Evolutionary conservation across 2,329 filamentous ascomycete species (phyloP), one percentile per base, ranked within the genome.

Genomic region (Fusarium foetens): DNA sequence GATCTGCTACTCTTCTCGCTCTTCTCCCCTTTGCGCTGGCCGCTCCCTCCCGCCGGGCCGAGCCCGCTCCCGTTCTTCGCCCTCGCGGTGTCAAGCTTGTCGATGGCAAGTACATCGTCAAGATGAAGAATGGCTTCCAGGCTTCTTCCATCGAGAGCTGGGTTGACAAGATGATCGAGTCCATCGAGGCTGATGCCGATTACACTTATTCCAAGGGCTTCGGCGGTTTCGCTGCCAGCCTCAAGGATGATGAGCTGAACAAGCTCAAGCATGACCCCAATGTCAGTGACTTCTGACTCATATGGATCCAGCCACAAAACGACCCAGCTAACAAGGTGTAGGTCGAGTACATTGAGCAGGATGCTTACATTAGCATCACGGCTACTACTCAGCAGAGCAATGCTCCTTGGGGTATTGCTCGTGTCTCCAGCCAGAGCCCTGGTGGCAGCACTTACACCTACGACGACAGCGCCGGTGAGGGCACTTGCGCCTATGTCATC

Each of bases 401-500:
- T 45, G 81, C 84, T 23, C 80, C 83, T 5, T 84, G 82, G 82
- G 81, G 81, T 16, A 72, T 83, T 19, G 78, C 81, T 2, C 77
- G 82, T 1, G 75, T 85, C 51, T 85, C 83, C 13, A 81, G 79
- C 75, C 71, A 74, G 11, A 58, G 41, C 13, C 75, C 78, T 7
- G 77, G 77, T 12, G 68, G 74, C 25, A 79, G 72, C 21, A 77
- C 74, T 21, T 85, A 84, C 72, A 75, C 76, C 54, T 85, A 82
- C 62, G 82, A 85, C 43, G 74, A 77, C 10, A 80, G 73, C n/a
- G 82, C 82, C 1, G 84, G 83, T 12, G 75, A 77, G 49, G 83
- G 81, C 12, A 82, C 82, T 13, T 86, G 81, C 41, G 80, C 81
- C 23, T 86, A 86, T 68, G 78, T 87, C 43, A 81, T 87, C 46